Base-by-base conservation (phyloP, 768 basidiomycete species). In the Lactarius deliciosus region DNA sequence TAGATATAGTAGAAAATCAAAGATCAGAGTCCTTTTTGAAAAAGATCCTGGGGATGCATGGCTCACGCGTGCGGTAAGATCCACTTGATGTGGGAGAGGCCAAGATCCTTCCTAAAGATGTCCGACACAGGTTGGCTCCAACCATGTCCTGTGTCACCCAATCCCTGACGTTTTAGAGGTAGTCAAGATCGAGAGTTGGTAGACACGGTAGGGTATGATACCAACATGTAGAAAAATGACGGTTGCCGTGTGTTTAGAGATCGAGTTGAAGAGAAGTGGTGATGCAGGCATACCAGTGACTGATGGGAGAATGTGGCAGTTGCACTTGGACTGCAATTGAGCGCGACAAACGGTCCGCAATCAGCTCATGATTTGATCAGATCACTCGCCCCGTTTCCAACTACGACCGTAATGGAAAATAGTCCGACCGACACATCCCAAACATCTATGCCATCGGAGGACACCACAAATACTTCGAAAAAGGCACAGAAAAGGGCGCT, bases 161-260 rank as follows among this genome's bases (percentile, higher is more conserved):
- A 79, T 34, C 92, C 90, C 90, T 92, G 72, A 62, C 11, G 60
- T 64, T 34, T 43, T 8, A 22, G 61, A 55, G 41, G 40, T 30
- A 34, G 55, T 62, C 18, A 50, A 65, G 43, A 56, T 56, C 50
- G 60, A 63, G 41, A 60, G 28, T 36, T 57, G 38, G 25, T 28
- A 2, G 20, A 25, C 34, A 47, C 16, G 38, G 25, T 16, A 9
- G 5, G 4, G 30, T 57, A n/a, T 20, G 36, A 13, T 30, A 76
- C 90, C 72, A 75, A 94, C 94, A 82, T 97, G 95, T 47, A 94
- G 78, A 75, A 96, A 94, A 72, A 96, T 89, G 69, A 96, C 85
- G 0, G 92, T 94, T 9, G 92, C 91, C 9, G 91, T 88, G 76
- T 96, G 94, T 69, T 83, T 86, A 45, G 79, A 73, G 50, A 79